Evolutionary conservation across 352 stramenopile species (phyloP).

Genomic region (Phytophthora pluvialis): DNA sequence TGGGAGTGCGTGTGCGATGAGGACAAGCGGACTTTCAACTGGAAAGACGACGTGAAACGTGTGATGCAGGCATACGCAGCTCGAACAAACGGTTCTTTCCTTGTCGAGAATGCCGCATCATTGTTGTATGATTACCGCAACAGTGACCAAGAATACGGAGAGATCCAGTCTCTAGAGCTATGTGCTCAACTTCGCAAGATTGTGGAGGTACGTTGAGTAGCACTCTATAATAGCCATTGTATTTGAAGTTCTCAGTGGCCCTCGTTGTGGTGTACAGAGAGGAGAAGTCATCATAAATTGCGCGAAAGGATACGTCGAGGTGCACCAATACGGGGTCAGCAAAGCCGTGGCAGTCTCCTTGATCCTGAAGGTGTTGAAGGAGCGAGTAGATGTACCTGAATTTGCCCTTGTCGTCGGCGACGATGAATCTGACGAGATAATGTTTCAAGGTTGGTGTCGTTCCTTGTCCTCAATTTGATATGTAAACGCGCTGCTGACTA

Average conservation of each 20-base stretch:
- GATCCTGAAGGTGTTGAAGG: constrained; percentile 62
- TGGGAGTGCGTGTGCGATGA: constrained; percentile 75
- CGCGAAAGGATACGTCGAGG: constrained; percentile 76
- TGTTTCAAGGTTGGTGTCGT: constrained; percentile 59
- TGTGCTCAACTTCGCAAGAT: constrained; percentile 95
- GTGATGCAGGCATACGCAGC: constrained; percentile 98
- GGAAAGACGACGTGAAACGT: constrained; percentile 93
- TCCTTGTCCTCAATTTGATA: background rate
- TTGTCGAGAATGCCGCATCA: constrained; percentile 97
- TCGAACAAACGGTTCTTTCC: constrained; percentile 97
- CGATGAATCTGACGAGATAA: constrained; percentile 97
- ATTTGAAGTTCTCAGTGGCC: background rate
- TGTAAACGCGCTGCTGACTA: background rate
- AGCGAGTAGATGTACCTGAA: constrained; percentile 80
- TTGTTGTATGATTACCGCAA: constrained; percentile 98
- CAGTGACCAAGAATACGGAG: constrained; percentile 98
- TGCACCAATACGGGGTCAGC: constrained; percentile 77
- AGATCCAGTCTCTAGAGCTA: constrained; percentile 95
- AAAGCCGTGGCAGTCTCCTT: constrained; percentile 65
- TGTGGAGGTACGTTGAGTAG: constrained; percentile 65
- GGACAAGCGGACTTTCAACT: constrained; percentile 79
- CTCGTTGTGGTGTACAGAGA: constrained; percentile 41
- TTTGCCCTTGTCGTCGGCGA: constrained; percentile 97
- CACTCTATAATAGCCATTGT: background rate
- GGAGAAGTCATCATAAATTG: constrained; percentile 60